Base-by-base conservation (phyloP, 2,329 filamentous ascomycete genomes). In the Aspergillus flavus region DNA sequence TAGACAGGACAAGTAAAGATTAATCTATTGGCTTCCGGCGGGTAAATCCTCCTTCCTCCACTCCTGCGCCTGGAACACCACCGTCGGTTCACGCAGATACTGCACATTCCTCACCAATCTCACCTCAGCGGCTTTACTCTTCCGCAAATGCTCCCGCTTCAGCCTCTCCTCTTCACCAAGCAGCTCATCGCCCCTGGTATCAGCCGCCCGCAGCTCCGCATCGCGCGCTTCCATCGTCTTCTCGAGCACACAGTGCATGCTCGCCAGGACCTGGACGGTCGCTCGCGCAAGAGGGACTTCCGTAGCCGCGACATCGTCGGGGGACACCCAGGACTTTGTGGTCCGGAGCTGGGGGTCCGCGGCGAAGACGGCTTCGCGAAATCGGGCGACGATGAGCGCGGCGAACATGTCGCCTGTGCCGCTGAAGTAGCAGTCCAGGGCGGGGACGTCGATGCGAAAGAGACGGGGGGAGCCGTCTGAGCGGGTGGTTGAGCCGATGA, bases 391-490 rank as follows among this genome's bases (percentile, higher is more conserved):
- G 74, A 93, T 93, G 53, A 99, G 84, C 9, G 94, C 94, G 34
- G 93, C 94, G 75, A 99, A 98, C 94, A 99, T 97, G 81, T 99
- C 95, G 54, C 95, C 95, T 0, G 96, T 98, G 46, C 95, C 95
- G 71, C 91, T 93, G 80, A 98, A 99, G 83, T 95, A 97, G 79
- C 93, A 92, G 74, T 97, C 91, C 64, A 97, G 89, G 32, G 90
- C 87, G 0, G 94, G 93, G 61, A 97, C 92, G 61, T 91, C 88
- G 72, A 98, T 89, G 72, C 90, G 89, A 83, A 98, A 99, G 58
- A 94, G 85, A n/a, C 95, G 89, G 0, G 94, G 88, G 48, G 83
- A 83, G 67, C 87, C 86, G 59, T 84, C 80, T 1, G 86, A 89
- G 57, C 73, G 71, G 74, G 89, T 89, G 21, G 89, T 93, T 12